phyloP scores from a whole-genome alignment of 371 early-diverging fungal species.

The Syncephalis fuscata region DNA sequence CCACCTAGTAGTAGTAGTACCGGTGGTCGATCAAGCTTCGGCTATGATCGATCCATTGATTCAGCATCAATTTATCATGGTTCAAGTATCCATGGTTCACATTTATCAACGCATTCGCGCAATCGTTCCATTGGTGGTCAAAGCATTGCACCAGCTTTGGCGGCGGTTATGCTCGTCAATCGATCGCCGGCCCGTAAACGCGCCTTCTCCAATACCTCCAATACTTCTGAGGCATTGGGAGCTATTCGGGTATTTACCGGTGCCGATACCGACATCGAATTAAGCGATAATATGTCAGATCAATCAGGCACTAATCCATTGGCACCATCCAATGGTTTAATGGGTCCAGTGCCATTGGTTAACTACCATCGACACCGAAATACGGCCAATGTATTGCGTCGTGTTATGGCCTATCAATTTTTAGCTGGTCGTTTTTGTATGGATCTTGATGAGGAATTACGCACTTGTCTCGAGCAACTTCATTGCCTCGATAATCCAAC shows the following conservation, averaged over 20 bases:
- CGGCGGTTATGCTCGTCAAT: neutral
- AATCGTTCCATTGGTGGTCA: neutral
- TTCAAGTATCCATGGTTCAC: neutral
- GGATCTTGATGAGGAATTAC: slow-evolving; percentile 19
- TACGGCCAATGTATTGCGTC: slow-evolving; percentile 39
- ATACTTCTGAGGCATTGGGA: neutral
- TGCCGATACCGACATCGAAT: neutral
- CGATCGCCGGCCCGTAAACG: neutral
- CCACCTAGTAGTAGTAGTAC: neutral
- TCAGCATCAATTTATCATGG: neutral
- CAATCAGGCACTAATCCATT: neutral
- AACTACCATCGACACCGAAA: slow-evolving; percentile 44
- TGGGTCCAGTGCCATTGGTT: too few species aligned
- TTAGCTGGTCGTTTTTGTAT: slow-evolving; percentile 36
- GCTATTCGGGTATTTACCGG: neutral
- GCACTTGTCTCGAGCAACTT: neutral
- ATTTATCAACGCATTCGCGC: neutral
- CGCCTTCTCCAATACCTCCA: neutral
- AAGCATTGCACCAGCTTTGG: too few species aligned
- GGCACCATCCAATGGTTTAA: neutral
- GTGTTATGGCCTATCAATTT: slow-evolving; percentile 34
- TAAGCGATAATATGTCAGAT: neutral
- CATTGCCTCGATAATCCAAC: neutral
- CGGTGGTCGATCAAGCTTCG: neutral
- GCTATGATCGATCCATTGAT: neutral